Percentiles rank a stretch among this genome's conserved stretches.
phyloP scores from a whole-genome alignment of 2,329 filamentous ascomycete species.

The Pseudopyrenochaeta lycopersici region DNA sequence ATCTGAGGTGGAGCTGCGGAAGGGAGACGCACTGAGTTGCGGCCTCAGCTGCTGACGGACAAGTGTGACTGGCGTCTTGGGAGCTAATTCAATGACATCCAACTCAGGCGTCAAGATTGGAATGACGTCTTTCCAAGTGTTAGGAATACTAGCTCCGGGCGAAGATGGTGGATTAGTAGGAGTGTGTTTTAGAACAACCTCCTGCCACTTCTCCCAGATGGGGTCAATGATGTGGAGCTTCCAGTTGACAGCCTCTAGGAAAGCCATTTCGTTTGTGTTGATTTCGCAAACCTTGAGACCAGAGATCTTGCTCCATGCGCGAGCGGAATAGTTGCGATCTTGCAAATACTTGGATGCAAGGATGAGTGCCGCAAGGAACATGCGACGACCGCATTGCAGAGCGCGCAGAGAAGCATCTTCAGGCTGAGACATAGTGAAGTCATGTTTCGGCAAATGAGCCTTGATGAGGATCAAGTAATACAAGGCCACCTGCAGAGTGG shows the following conservation, averaged over 20 bases:
- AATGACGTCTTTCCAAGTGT: slow-evolving; percentile 60
- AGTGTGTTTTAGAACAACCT: slow-evolving; percentile 86
- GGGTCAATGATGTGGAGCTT: slow-evolving; percentile 91
- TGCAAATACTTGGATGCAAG: slow-evolving; percentile 97
- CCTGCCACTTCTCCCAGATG: slow-evolving; percentile 91
- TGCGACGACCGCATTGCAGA: slow-evolving; percentile 93
- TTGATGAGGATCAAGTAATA: slow-evolving; percentile 97
- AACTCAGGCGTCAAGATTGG: slow-evolving; percentile 66
- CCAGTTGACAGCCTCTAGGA: slow-evolving; percentile 90
- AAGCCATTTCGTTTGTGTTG: slow-evolving; percentile 95
- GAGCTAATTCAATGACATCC: slow-evolving; percentile 56
- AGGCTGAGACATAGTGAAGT: slow-evolving; percentile 87
- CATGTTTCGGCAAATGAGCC: slow-evolving; percentile 80
- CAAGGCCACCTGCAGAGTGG: slow-evolving; percentile 92
- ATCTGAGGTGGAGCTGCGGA: slow-evolving; percentile 34
- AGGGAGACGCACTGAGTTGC: slow-evolving; percentile 30
- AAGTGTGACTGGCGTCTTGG: slow-evolving; percentile 41
- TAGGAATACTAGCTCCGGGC: slow-evolving; percentile 47
- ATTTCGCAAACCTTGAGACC: slow-evolving; percentile 93
- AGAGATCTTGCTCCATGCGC: slow-evolving; percentile 99
- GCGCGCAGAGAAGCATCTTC: slow-evolving; percentile 78
- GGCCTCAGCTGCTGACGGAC: slow-evolving; percentile 34
- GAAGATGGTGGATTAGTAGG: slow-evolving; percentile 62
- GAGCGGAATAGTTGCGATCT: slow-evolving; percentile 95
- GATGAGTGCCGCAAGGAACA: slow-evolving; percentile 95